Evolutionary conservation across 768 basidiomycete genomes (phyloP), one percentile per base, ranked within the genome.

Genomic region (Fibroporia radiculosa): DNA sequence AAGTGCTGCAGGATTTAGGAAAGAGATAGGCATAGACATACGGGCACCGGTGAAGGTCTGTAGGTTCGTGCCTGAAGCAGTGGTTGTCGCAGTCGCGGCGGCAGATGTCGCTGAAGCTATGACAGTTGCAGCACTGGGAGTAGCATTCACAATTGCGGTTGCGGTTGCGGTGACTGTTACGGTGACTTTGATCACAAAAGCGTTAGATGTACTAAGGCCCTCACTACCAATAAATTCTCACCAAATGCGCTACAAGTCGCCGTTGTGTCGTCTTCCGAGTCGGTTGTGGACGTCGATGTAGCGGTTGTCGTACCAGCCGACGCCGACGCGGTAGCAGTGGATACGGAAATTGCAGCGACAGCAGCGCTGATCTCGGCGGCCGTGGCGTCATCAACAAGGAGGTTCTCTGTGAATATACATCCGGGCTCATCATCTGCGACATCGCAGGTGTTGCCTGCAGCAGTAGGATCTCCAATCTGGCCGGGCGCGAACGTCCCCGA

Each of bases 401-500:
- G 67, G 56, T 79, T 78, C 61, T 77, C 69, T 3, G 77, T 72
- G 65, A 79, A 71, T 53, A 82, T 83, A 61, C 81, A 84, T 1
- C 81, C 80, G 10, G 54, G 56, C 3, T 71, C 40, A 54, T 83
- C 80, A 55, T 74, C 66, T 13, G 64, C 59, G 44, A 69, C 56
- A 45, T 62, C 57, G 48, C 58, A 60, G 2, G 56, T 42, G 47
- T 59, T 58, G 19, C 58, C 78, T 51, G 67, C 70, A 23, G 53
- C 76, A 4, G 79, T 81, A 14, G 62, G 27, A 56, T 82, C 81
- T 50, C 64, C 64, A 24, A 71, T 51, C 28, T 67, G 56, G 22
- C 79, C 80, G 19, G 80, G 78, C 12, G 72, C 72, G 58, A 83
- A 82, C 12, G 78, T 82, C 25, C 79, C 78, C 3, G 78, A 61